Conservation (phyloP, 352 stramenopile species). For the Phytopythium litorale region DNA sequence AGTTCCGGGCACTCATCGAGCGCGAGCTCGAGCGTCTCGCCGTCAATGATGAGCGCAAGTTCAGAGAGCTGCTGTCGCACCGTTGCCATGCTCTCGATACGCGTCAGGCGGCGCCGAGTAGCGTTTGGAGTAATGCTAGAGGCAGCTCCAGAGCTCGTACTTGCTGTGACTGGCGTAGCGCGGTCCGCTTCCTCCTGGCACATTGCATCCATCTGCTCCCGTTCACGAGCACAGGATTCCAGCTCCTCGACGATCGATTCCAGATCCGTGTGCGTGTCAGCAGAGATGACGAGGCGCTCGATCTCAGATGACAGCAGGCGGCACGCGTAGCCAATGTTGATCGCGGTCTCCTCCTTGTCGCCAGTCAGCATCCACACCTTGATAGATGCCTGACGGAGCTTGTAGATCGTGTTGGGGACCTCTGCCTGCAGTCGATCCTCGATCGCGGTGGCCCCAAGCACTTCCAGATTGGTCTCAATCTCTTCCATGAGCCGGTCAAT, state of each 20-base stretch:
- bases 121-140: conserved; percentile 3
- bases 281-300: conserved; percentile 81
- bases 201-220: conserved; percentile 20
- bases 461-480: conserved; percentile 84
- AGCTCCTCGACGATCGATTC: conserved; percentile 58
- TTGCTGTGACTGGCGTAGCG: conserved; percentile 4
- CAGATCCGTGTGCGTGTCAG: conserved; percentile 70
- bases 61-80: conserved; percentile 36
- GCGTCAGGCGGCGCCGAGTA: conserved; percentile 36
- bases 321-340: conserved; percentile 95
- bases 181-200: conserved; percentile 4
- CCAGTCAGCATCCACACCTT: conserved; percentile 96
- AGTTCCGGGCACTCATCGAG: conserved; percentile 72
- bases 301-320: conserved; percentile 91
- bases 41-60: conserved; percentile 73
- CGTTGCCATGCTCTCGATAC: conserved; percentile 63
- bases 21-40: conserved; percentile 74
- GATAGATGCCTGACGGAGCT: conserved; percentile 90
- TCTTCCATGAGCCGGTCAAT: conserved; percentile 84
- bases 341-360: conserved; percentile 94
- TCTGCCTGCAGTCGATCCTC: conserved; percentile 92
- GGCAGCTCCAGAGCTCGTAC: background rate
- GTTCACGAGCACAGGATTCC: conserved; percentile 35
- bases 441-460: conserved; percentile 92
- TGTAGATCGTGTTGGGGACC: conserved; percentile 91